Conservation (phyloP, 1,284 basidiomycete genomes). For the Apiotrichum brassicae region DNA sequence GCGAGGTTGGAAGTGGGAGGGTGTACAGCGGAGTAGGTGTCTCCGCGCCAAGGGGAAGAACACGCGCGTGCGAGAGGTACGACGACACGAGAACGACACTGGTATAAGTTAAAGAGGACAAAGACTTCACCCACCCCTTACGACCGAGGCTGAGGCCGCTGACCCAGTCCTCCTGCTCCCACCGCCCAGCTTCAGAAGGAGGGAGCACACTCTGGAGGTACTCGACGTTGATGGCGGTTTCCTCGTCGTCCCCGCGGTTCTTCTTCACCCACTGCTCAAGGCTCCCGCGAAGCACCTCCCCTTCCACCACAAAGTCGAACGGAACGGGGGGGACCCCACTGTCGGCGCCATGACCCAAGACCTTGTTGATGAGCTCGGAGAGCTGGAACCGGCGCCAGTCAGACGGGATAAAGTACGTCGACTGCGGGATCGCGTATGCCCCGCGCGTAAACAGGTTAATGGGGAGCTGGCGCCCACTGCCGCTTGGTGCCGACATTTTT, state of each 20-base stretch:
- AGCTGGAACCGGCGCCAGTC: conserved; percentile 91
- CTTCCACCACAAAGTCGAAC: conserved; percentile 87
- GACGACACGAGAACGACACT: conserved; percentile 71
- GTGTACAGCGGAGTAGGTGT: conserved; percentile 31
- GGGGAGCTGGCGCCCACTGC: conserved; percentile 48
- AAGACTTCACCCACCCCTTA: conserved; percentile 55
- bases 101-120: not conserved
- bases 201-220: conserved; percentile 90
- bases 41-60: conserved; percentile 53
- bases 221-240: conserved; percentile 81
- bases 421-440: conserved; percentile 71
- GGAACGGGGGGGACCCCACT: conserved; percentile 60
- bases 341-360: conserved; percentile 56
- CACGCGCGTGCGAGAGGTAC: conserved; percentile 69
- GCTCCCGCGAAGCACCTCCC: conserved; percentile 68
- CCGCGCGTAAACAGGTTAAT: conserved; percentile 77
- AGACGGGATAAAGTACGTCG: conserved; percentile 89
- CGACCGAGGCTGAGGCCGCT: conserved; percentile 68
- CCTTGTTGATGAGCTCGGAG: conserved; percentile 96
- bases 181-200: conserved; percentile 69
- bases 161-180: conserved; percentile 92
- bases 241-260: conserved; percentile 62
- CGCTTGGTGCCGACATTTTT: conserved; percentile 22
- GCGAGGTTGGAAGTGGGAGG: conserved; percentile 41
- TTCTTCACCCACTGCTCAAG: conserved; percentile 72